Percentiles rank a stretch among this genome's conserved stretches.
Evolutionary conservation across 176 grass and related monocot genomes (phyloP).

Genomic region (Hyparrhenia diplandra): DNA sequence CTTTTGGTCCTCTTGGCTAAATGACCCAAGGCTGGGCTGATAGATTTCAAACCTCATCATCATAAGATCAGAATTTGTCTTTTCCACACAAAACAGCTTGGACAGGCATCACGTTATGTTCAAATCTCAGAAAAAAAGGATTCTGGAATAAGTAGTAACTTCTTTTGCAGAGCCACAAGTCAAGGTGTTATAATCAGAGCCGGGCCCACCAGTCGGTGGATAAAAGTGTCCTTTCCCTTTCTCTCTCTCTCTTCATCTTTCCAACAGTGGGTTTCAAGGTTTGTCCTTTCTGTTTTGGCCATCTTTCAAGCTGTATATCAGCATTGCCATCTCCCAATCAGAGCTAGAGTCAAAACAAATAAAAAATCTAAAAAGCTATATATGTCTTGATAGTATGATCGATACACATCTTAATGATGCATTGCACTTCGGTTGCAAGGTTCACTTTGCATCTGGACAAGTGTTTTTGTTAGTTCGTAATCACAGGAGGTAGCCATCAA

Average conservation of each 20-base stretch:
- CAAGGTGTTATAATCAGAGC: conserved; percentile 6
- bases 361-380: background rate
- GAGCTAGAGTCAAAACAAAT: background rate
- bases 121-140: no score
- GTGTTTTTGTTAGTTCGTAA: background rate
- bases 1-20: background rate
- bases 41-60: background rate
- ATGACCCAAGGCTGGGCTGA: background rate
- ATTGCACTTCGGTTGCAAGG: background rate
- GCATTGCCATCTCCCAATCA: background rate
- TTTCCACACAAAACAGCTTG: background rate
- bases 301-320: background rate
- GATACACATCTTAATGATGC: background rate
- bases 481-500: no score
- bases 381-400: background rate
- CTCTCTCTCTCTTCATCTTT: conserved; percentile 6
- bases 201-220: background rate
- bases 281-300: conserved; percentile 23
- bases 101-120: background rate
- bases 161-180: background rate
- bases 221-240: background rate
- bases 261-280: background rate
- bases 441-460: no score
- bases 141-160: background rate
- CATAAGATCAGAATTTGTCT: background rate